A percentile compares a stretch with the other conserved stretches of the same genome.
Conservation (phyloP, 257 asterid genomes). For the Penstemon davidsonii region DNA sequence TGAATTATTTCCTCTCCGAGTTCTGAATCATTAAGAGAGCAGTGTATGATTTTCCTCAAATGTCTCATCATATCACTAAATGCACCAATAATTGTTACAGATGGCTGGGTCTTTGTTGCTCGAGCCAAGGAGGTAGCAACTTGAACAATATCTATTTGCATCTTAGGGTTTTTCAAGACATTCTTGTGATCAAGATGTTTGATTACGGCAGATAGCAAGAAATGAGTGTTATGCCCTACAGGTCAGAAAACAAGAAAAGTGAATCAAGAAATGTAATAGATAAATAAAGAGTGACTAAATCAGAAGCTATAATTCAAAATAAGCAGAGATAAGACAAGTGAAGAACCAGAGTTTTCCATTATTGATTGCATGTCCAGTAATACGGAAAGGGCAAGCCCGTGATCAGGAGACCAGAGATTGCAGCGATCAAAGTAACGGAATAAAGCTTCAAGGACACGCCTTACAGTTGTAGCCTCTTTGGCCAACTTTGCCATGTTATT, state of each 20-base stretch:
- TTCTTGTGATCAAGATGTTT: constrained; percentile 83
- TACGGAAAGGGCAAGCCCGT: constrained; percentile 63
- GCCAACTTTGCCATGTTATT: constrained; percentile 78
- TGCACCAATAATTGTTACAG: constrained; percentile 63
- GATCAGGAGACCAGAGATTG: constrained; percentile 69
- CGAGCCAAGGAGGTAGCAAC: constrained; percentile 62
- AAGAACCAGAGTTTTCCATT: constrained; percentile 62
- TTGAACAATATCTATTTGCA: constrained; percentile 74
- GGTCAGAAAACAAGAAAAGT: constrained; percentile 32
- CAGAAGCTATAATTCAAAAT: constrained; percentile 10
- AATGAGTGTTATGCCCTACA: constrained; percentile 66
- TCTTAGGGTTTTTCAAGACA: constrained; percentile 51
- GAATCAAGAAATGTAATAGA: constrained; percentile 26
- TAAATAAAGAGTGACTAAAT: constrained; percentile 25
- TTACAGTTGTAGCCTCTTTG: constrained; percentile 66
- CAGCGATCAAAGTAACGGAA: constrained; percentile 66
- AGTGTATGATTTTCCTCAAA: constrained; percentile 65
- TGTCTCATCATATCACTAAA: constrained; percentile 82
- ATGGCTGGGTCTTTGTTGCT: constrained; percentile 56
- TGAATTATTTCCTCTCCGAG: constrained; percentile 61
- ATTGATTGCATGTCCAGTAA: constrained; percentile 69
- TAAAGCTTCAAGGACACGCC: constrained; percentile 73
- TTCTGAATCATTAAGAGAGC: constrained; percentile 58
- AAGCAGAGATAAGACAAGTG: constrained; percentile 22
- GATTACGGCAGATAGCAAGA: constrained; percentile 68